Evolutionary conservation across 2,329 filamentous ascomycete species (phyloP).

Genomic region (Sporothrix protearum): DNA sequence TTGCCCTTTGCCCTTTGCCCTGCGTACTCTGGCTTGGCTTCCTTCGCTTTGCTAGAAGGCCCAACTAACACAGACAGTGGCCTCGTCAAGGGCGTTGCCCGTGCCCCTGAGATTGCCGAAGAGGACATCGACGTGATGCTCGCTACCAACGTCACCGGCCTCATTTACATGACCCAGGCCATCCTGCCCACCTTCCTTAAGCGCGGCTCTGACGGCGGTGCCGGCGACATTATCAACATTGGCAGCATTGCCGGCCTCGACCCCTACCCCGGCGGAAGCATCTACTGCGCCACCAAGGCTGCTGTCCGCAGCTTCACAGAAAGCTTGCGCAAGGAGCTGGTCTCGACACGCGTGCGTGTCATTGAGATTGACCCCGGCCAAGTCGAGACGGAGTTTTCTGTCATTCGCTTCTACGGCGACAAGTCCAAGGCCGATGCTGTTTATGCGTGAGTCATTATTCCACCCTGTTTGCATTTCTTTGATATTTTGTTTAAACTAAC

Average conservation of each 20-base stretch:
- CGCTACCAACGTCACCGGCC: slow-evolving; percentile 84
- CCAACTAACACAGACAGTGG: too few species aligned
- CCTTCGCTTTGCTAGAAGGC: too few species aligned
- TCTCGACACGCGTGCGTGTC: slow-evolving; percentile 73
- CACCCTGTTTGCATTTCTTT: background rate
- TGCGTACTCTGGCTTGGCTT: too few species aligned
- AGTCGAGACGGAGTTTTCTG: slow-evolving; percentile 89
- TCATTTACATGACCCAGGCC: slow-evolving; percentile 96
- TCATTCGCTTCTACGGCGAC: slow-evolving; percentile 85
- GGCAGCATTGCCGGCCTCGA: slow-evolving; percentile 89
- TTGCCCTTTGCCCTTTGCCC: too few species aligned
- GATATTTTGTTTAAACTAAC: slow-evolving; percentile 13
- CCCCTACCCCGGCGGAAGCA: slow-evolving; percentile 77
- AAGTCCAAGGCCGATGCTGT: slow-evolving; percentile 86
- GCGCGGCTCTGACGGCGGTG: slow-evolving; percentile 64
- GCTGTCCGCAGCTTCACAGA: slow-evolving; percentile 84
- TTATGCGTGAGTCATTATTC: slow-evolving; percentile 61
- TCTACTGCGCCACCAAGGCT: slow-evolving; percentile 92
- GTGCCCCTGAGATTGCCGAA: slow-evolving; percentile 76
- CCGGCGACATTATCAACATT: slow-evolving; percentile 92
- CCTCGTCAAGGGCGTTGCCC: slow-evolving; percentile 81
- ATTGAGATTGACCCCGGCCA: slow-evolving; percentile 90
- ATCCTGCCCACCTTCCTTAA: slow-evolving; percentile 77
- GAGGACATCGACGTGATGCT: slow-evolving; percentile 88
- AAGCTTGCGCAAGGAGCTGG: slow-evolving; percentile 74